These are phyloP conservation scores for Leccinum variicolor DNA, from an alignment of 768 basidiomycete genomes.

Conservation along the genomic window DNA sequence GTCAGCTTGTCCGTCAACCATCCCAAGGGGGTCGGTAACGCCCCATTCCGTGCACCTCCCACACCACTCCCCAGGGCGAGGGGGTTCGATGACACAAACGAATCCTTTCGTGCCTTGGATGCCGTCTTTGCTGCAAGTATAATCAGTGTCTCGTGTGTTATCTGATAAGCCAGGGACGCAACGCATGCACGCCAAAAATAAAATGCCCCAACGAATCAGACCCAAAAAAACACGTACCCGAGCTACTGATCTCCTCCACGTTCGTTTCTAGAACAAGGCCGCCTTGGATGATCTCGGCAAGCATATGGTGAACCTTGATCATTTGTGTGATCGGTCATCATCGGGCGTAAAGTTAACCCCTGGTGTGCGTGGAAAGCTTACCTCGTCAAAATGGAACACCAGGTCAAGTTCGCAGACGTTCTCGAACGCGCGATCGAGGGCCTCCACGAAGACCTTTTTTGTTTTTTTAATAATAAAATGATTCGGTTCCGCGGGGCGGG, in stretches of 20 bases:
- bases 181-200: not conserved
- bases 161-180: not conserved
- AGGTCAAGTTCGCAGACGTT: conserved; percentile 98
- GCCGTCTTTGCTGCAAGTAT: conserved; percentile 58
- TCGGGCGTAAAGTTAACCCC: not conserved
- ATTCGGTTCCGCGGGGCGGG: not conserved
- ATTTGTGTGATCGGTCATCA: conserved; percentile 4
- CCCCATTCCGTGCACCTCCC: conserved; percentile 58
- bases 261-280: conserved; percentile 96
- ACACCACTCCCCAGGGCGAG: conserved; percentile 64
- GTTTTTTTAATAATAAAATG: not conserved
- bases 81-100: conserved; percentile 79
- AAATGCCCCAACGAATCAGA: not conserved
- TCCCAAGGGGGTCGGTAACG: conserved; percentile 67
- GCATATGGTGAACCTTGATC: conserved; percentile 79
- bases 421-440: conserved; percentile 92
- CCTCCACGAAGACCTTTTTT: conserved; percentile 89
- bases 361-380: conserved; percentile 32
- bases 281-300: conserved; percentile 95
- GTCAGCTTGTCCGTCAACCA: conserved; percentile 78
- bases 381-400: conserved; percentile 99
- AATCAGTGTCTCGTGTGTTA: conserved; percentile 10
- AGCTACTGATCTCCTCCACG: conserved; percentile 75
- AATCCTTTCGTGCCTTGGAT: conserved; percentile 70
- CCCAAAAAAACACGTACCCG: conserved; percentile 45